Evolutionary conservation across 2,329 filamentous ascomycete genomes (phyloP), one percentile per base, ranked within the genome.

Genomic region (Aspergillus chevalieri): DNA sequence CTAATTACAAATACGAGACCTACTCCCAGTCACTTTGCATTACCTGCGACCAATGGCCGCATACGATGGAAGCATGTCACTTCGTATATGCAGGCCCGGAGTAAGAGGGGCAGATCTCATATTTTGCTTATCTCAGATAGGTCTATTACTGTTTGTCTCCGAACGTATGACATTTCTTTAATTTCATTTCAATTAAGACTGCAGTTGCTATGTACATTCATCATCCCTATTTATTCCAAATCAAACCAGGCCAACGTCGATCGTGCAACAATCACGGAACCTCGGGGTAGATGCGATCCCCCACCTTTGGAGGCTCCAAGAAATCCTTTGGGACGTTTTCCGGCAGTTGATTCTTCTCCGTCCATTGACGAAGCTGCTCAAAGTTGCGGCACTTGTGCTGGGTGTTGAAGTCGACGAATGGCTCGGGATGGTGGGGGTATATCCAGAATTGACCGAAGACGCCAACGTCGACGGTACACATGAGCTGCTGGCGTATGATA

Each of bases 361-460:
- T 80, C 79, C 79, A 85, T 14, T 65, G 53, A 24, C 74, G 64
- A 4, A 83, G 65, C 1, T 68, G 73, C 2, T 81, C 78, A 47
- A 78, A 82, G 59, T 82, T 79, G 30, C 78, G 75, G 62, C 82
- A 84, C 44, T 69, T 70, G 60, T 84, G 82, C 49, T 71, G 69
- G 0, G 81, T 83, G 57, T 82, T 81, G 65, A 84, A 84, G 61
- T 85, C 80, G 2, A 81, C 79, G 54, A 81, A 83, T 0, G 79
- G 72, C 41, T 69, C 65, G 0, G 75, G 73, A 7, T 70, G 63
- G 21, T 79, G 69, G 0, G 61, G 60, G 15, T 64, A 59, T 30
- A 75, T 76, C 81, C 81, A 85, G 5, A 84, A 74, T 56, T 85
- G 80, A 10, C 81, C 81, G 0, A 84, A 70, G 0, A 85, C 74